Evolutionary conservation across 2,329 filamentous ascomycete genomes (phyloP).

Genomic region (Neofusicoccum cordaticola): DNA sequence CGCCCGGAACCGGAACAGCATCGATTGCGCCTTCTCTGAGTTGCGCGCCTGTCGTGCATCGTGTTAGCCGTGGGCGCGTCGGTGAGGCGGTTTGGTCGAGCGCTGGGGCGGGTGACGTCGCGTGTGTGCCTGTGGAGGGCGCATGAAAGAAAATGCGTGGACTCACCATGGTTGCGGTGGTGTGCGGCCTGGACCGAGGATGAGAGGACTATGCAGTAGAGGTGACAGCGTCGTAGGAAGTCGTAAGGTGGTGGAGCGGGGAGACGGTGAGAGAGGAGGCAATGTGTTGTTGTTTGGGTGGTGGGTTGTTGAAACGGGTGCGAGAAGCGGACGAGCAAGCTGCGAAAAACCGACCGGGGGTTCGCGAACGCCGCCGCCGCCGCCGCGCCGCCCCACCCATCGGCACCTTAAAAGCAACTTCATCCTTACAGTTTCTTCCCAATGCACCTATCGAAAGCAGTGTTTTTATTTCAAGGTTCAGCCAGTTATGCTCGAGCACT

Average conservation of each 20-base stretch:
- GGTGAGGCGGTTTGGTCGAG: neutral
- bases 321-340: neutral
- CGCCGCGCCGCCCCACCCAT: neutral
- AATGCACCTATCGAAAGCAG: too few species aligned
- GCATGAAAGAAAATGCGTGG: neutral
- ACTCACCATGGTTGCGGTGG: constrained; percentile 11
- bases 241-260: neutral
- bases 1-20: constrained; percentile 99
- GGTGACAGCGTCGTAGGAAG: neutral
- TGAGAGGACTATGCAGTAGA: neutral
- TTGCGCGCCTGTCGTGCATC: constrained; percentile 73
- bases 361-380: neutral
- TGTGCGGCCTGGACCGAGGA: neutral
- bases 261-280: neutral
- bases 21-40: constrained; percentile 97
- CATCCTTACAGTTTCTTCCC: neutral
- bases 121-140: neutral
- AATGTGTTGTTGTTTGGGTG: neutral
- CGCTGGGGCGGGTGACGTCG: neutral
- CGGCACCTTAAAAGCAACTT: neutral
- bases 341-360: constrained; percentile 16
- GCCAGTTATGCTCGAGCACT: neutral
- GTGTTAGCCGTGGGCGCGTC: neutral
- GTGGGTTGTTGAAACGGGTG: constrained; percentile 9
- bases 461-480: neutral